Conservation (phyloP, 768 basidiomycete species). For the Boletus reticulatus region DNA sequence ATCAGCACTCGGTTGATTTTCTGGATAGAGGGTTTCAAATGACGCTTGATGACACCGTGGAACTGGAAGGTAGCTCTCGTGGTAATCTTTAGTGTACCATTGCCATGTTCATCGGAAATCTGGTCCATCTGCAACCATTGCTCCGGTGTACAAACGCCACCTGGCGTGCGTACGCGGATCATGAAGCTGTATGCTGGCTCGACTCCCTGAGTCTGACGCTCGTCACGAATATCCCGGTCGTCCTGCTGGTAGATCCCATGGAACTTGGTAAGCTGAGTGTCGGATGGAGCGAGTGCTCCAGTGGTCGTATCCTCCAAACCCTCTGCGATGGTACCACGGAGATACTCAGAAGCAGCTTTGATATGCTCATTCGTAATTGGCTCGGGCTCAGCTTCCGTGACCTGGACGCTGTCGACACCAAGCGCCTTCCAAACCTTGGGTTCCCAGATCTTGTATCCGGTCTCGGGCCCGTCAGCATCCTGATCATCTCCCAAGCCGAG, state of each 20-base stretch:
- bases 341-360: slow-evolving; percentile 92
- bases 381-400: slow-evolving; percentile 91
- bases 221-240: slow-evolving; percentile 97
- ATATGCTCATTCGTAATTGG: slow-evolving; percentile 99
- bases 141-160: slow-evolving; percentile 85
- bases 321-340: slow-evolving; percentile 93
- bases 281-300: slow-evolving; percentile 86
- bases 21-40: slow-evolving; percentile 95
- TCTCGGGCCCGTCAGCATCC: slow-evolving; percentile 93
- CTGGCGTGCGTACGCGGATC: slow-evolving; percentile 97
- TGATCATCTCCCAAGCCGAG: slow-evolving; percentile 95
- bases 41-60: slow-evolving; percentile 97
- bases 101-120: slow-evolving; percentile 94
- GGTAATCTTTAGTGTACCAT: slow-evolving; percentile 94
- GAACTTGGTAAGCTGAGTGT: slow-evolving; percentile 97
- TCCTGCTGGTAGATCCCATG: slow-evolving; percentile 97
- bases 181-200: slow-evolving; percentile 98
- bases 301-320: slow-evolving; percentile 84
- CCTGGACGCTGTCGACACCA: slow-evolving; percentile 86
- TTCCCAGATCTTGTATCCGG: slow-evolving; percentile 98
- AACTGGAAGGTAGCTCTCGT: slow-evolving; percentile 99
- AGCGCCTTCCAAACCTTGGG: slow-evolving; percentile 89
- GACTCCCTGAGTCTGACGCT: slow-evolving; percentile 85
- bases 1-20: slow-evolving; percentile 88
- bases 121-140: slow-evolving; percentile 97